Conservation (phyloP, 495 filamentous ascomycete species). For the Usnea hakonensis region DNA sequence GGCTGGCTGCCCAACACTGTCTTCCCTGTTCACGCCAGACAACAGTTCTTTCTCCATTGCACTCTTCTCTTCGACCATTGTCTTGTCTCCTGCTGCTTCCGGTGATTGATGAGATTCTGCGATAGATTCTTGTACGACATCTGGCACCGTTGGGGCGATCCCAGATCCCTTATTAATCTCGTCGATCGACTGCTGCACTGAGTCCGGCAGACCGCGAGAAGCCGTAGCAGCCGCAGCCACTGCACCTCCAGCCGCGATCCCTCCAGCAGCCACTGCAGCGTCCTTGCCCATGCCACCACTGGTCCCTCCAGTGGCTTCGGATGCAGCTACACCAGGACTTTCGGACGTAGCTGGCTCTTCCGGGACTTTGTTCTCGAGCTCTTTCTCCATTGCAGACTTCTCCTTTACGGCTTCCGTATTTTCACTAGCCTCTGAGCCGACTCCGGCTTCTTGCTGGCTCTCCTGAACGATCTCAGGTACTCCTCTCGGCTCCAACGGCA, state of each 20-base stretch:
- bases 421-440: constrained; percentile 52
- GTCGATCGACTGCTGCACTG: constrained; percentile 25
- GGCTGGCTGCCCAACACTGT: constrained; percentile 46
- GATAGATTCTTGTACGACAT: constrained; percentile 66
- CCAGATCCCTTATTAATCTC: constrained; percentile 26
- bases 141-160: constrained; percentile 50
- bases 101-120: constrained; percentile 53
- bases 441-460: constrained; percentile 53
- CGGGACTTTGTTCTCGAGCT: constrained; percentile 52
- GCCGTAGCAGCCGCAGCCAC: constrained; percentile 29
- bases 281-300: constrained; percentile 28
- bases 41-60: constrained; percentile 63
- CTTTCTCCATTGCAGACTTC: constrained; percentile 54
- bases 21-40: constrained; percentile 42
- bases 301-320: constrained; percentile 45
- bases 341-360: constrained; percentile 50
- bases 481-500: constrained; percentile 33
- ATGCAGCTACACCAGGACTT: constrained; percentile 44
- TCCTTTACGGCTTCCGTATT: constrained; percentile 49
- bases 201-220: constrained; percentile 27
- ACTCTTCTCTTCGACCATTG: constrained; percentile 69
- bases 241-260: constrained; percentile 34
- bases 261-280: constrained; percentile 33
- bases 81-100: constrained; percentile 61
- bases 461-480: constrained; percentile 62